Percentiles rank a stretch among this genome's conserved stretches.
Conservation (phyloP, 257 asterid genomes). For the Capsicum baccatum region DNA sequence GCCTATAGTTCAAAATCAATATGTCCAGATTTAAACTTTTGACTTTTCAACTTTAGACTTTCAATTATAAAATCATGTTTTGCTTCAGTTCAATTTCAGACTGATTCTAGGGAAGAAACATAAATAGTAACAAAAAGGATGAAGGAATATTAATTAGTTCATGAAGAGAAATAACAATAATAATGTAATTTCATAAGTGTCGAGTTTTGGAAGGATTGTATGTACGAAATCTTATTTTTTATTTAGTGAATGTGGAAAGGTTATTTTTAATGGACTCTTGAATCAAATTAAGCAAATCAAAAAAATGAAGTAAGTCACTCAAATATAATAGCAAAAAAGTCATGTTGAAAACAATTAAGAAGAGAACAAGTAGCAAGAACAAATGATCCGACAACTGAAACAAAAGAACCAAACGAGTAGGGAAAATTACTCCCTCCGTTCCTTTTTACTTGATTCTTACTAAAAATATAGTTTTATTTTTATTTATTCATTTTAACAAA, state of each 20-base stretch:
- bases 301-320: too few relatives aligned
- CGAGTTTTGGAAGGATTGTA: accelerated
- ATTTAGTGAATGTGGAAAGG: accelerated
- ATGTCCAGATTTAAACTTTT: not conserved
- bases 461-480: too few relatives aligned
- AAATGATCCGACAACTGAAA: too few relatives aligned
- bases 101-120: not conserved
- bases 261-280: too few relatives aligned
- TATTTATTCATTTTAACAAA: too few relatives aligned
- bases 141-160: not conserved
- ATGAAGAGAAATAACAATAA: not conserved
- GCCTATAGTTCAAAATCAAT: not conserved
- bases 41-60: not conserved
- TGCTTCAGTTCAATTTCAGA: not conserved
- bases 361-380: too few relatives aligned
- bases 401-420: too few relatives aligned
- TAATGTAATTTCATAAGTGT: too few relatives aligned
- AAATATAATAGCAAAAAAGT: not conserved
- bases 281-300: too few relatives aligned
- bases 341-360: not conserved
- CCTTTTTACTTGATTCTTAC: too few relatives aligned
- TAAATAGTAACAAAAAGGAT: not conserved
- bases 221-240: too few relatives aligned
- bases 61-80: not conserved
- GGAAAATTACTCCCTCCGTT: too few relatives aligned